Evolutionary conservation across 495 filamentous ascomycete species (phyloP).

Genomic region (Lophiotrema nucula): DNA sequence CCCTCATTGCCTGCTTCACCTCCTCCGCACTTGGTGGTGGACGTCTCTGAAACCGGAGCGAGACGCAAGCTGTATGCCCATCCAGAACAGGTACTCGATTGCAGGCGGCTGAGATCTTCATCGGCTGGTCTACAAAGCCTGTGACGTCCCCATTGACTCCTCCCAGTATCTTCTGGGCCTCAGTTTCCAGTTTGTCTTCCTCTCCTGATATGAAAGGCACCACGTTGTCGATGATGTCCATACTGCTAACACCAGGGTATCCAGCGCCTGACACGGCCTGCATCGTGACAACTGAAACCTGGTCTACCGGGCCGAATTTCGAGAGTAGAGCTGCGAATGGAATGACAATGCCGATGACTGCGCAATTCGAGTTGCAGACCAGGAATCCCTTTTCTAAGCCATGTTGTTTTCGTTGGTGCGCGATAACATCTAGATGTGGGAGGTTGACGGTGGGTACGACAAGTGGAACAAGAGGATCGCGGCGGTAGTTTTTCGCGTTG

Average conservation of each 20-base stretch:
- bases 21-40: slow-evolving; percentile 44
- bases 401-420: slow-evolving; percentile 41
- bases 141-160: slow-evolving; percentile 39
- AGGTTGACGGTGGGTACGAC: slow-evolving; percentile 49
- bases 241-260: slow-evolving; percentile 47
- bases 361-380: slow-evolving; percentile 50
- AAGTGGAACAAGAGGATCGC: slow-evolving; percentile 45
- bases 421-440: slow-evolving; percentile 41
- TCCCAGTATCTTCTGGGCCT: slow-evolving; percentile 47
- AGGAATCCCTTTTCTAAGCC: slow-evolving; percentile 43
- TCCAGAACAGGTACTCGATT: slow-evolving; percentile 47
- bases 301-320: slow-evolving; percentile 43
- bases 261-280: slow-evolving; percentile 48
- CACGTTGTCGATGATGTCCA: slow-evolving; percentile 50
- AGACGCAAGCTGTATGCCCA: slow-evolving; percentile 48
- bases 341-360: slow-evolving; percentile 48
- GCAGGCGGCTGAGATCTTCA: slow-evolving; percentile 43
- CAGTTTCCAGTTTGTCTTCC: slow-evolving; percentile 47
- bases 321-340: slow-evolving; percentile 45
- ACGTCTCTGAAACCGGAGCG: slow-evolving; percentile 40
- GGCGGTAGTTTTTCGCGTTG: slow-evolving; percentile 49
- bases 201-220: slow-evolving; percentile 47
- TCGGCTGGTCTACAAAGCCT: slow-evolving; percentile 40
- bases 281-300: slow-evolving; percentile 46
- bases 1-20: slow-evolving; percentile 44